Conservation (phyloP, 805 yeast genomes). For the Debaryomyces prosopidis region DNA sequence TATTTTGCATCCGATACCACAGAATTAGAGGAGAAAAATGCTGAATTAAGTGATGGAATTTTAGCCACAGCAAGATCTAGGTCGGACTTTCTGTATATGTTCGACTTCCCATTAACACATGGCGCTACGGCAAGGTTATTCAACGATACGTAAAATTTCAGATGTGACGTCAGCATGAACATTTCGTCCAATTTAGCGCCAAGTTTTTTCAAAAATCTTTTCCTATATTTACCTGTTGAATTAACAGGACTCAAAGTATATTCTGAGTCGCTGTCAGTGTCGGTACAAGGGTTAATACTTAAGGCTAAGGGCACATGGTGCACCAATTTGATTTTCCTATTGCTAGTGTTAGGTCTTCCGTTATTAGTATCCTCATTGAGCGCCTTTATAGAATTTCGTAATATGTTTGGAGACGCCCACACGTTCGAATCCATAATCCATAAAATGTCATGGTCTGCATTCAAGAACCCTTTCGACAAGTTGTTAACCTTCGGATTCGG, state of each 20-base stretch:
- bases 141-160: conserved; percentile 79
- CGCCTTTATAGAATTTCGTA: conserved; percentile 62
- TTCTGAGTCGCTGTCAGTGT: conserved; percentile 23
- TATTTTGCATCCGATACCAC: conserved; percentile 32
- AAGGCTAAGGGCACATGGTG: conserved; percentile 81
- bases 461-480: conserved; percentile 72
- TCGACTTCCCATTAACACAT: conserved; percentile 89
- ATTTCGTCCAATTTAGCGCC: conserved; percentile 82
- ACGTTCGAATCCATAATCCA: conserved; percentile 90
- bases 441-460: conserved; percentile 68
- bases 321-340: conserved; percentile 59
- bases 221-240: not conserved
- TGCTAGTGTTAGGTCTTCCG: conserved; percentile 34
- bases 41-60: conserved; percentile 26
- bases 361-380: conserved; percentile 51
- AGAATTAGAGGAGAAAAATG: conserved; percentile 30
- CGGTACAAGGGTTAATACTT: conserved; percentile 24
- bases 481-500: conserved; percentile 91
- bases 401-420: conserved; percentile 67
- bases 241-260: conserved; percentile 18
- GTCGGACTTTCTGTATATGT: conserved; percentile 67
- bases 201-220: conserved; percentile 22
- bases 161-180: conserved; percentile 81
- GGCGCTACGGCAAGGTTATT: conserved; percentile 78
- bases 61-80: conserved; percentile 56